Percentiles rank a stretch among this genome's conserved stretches.
Evolutionary conservation across 2,329 filamentous ascomycete genomes (phyloP).

Genomic region (Monosporascus sp.): DNA sequence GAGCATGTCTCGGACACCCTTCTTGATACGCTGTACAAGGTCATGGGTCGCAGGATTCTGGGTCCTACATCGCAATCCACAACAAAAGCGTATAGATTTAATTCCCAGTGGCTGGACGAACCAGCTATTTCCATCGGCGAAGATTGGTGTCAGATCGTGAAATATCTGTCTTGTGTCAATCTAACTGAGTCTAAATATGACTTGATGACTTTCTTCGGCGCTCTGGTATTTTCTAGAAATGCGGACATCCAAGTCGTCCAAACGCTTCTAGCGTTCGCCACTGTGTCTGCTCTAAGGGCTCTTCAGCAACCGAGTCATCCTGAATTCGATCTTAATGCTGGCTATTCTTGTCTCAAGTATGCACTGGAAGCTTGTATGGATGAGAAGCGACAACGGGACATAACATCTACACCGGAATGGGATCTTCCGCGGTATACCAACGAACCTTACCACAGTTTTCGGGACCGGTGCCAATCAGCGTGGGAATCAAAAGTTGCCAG

Average conservation of each 20-base stretch:
- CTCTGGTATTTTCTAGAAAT: slow-evolving; percentile 18
- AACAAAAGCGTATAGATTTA: background rate
- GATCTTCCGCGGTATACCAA: background rate
- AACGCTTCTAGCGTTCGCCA: slow-evolving; percentile 26
- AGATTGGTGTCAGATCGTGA: slow-evolving; percentile 18
- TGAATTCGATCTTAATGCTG: slow-evolving; percentile 11
- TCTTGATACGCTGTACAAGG: background rate
- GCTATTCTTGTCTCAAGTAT: slow-evolving; percentile 1
- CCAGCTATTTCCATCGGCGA: slow-evolving; percentile 10
- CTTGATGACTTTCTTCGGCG: slow-evolving; percentile 24
- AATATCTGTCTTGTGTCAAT: slow-evolving; percentile 7
- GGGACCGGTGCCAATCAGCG: background rate
- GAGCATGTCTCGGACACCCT: background rate
- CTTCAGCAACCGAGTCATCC: slow-evolving; percentile 2
- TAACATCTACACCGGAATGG: background rate
- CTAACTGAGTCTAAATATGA: slow-evolving; percentile 15
- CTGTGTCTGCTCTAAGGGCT: slow-evolving; percentile 10
- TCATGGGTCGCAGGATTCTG: background rate
- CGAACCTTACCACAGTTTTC: background rate
- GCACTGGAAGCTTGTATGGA: background rate
- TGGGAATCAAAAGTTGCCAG: background rate
- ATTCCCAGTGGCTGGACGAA: background rate
- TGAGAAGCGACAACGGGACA: background rate
- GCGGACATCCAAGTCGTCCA: slow-evolving; percentile 19
- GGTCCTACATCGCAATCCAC: background rate